phyloP scores from a whole-genome alignment of 768 basidiomycete species.

The Kondoa subrosea region DNA sequence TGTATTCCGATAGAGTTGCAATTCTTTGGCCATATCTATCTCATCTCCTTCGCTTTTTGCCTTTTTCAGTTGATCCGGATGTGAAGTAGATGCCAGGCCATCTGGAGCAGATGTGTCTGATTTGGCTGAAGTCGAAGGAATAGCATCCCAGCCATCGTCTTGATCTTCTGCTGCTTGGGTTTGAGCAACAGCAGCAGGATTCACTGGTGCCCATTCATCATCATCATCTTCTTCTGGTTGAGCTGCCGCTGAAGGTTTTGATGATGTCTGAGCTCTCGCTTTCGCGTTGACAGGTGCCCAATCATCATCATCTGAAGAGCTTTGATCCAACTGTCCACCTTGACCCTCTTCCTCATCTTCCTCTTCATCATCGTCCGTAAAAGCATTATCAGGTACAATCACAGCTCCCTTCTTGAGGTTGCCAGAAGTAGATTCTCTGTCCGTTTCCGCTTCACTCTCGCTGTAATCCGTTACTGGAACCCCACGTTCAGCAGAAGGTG shows the following conservation, averaged over 20 bases:
- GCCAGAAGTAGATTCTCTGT: too few relatives aligned
- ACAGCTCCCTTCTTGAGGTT: not conserved
- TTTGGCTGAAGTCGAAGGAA: not conserved
- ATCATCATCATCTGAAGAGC: not conserved
- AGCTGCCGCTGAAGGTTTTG: not conserved
- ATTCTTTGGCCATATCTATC: not conserved
- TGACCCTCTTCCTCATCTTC: not conserved
- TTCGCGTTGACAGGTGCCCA: not conserved
- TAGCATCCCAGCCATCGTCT: not conserved
- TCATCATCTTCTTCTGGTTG: not conserved
- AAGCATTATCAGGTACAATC: conserved; percentile 1
- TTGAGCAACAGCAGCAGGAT: not conserved
- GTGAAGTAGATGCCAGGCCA: not conserved
- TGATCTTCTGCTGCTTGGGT: not conserved
- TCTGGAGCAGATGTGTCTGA: not conserved
- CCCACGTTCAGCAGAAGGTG: not conserved
- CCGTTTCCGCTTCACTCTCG: not conserved
- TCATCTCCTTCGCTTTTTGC: not conserved
- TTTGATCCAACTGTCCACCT: not conserved
- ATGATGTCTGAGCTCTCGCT: not conserved
- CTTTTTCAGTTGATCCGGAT: not conserved
- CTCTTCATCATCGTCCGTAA: conserved; percentile 2
- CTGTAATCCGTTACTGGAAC: not conserved
- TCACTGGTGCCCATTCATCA: not conserved
- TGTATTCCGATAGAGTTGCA: conserved; percentile 1